Evolutionary conservation across 2,329 filamentous ascomycete genomes (phyloP).

Genomic region (Parafenestella ontariensis): DNA sequence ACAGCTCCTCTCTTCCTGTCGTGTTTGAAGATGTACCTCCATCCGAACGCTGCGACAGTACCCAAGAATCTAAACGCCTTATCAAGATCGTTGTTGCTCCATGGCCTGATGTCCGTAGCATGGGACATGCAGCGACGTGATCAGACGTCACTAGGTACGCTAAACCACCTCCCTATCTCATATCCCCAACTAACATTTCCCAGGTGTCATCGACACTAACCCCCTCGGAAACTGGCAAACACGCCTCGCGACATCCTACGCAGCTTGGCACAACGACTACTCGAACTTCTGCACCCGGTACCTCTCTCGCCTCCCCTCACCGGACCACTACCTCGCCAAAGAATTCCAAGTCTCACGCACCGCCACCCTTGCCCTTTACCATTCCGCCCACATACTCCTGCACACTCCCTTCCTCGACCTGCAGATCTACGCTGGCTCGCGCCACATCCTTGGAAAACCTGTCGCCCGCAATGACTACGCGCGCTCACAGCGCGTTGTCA

Average conservation of each 20-base stretch:
- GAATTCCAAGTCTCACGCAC: constrained; percentile 59
- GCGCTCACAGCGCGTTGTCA: constrained; percentile 60
- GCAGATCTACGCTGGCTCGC: constrained; percentile 67
- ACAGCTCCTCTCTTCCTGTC: constrained; percentile 56
- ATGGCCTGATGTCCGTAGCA: constrained; percentile 68
- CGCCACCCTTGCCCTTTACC: constrained; percentile 64
- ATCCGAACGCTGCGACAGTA: constrained; percentile 43
- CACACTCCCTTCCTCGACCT: constrained; percentile 67
- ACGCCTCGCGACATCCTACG: constrained; percentile 62
- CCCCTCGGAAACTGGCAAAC: constrained; percentile 59
- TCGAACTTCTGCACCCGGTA: constrained; percentile 57
- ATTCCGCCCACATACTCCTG: constrained; percentile 64
- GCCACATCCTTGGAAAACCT: constrained; percentile 64
- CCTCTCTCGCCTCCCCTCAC: constrained; percentile 28
- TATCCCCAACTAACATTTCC: not conserved
- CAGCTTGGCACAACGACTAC: constrained; percentile 66
- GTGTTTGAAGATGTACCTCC: constrained; percentile 64
- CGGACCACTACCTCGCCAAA: constrained; percentile 39
- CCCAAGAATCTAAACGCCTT: constrained; percentile 58
- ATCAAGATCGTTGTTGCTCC: constrained; percentile 62
- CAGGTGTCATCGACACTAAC: constrained; percentile 36
- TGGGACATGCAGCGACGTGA: constrained; percentile 69
- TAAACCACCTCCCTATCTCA: too few relatives aligned
- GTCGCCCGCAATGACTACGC: constrained; percentile 60
- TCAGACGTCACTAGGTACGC: constrained; percentile 61